phyloP scores from a whole-genome alignment of 495 filamentous ascomycete species.

The Penicillium samsonianum region DNA sequence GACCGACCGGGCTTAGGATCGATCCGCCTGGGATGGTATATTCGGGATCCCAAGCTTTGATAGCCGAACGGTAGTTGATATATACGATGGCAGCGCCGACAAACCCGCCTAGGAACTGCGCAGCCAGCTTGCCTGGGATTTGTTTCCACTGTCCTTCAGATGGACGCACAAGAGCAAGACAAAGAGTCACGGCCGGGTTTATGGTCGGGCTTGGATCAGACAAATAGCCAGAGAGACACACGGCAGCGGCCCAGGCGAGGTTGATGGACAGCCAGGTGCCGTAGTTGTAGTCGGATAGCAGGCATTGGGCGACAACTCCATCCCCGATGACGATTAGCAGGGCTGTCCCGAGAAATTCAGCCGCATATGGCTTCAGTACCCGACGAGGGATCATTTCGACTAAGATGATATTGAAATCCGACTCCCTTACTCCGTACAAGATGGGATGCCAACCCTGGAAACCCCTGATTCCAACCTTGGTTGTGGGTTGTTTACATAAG shows the following conservation, averaged over 20 bases:
- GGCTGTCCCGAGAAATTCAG: slow-evolving; percentile 40
- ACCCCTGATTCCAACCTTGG: neutral
- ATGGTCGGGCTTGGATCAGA: slow-evolving; percentile 35
- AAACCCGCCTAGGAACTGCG: slow-evolving; percentile 39
- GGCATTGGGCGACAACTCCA: slow-evolving; percentile 38
- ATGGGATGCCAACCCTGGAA: neutral
- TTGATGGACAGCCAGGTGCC: slow-evolving; percentile 45
- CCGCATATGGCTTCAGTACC: slow-evolving; percentile 34
- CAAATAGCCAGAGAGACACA: slow-evolving; percentile 34
- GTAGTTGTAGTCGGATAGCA: slow-evolving; percentile 40
- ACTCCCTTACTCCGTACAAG: neutral
- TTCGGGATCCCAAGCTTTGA: slow-evolving; percentile 39
- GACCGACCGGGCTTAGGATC: slow-evolving; percentile 35
- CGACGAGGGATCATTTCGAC: slow-evolving; percentile 29
- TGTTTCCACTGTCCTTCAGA: slow-evolving; percentile 32
- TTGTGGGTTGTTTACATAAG: neutral
- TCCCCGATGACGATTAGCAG: slow-evolving; percentile 41
- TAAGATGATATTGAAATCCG: neutral
- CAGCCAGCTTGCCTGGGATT: slow-evolving; percentile 32
- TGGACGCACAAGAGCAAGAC: slow-evolving; percentile 34
- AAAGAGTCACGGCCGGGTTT: slow-evolving; percentile 36
- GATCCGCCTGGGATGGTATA: slow-evolving; percentile 42
- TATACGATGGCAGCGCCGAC: slow-evolving; percentile 40
- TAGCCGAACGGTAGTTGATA: slow-evolving; percentile 39
- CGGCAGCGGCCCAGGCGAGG: slow-evolving; percentile 38